phyloP scores from a whole-genome alignment of 1,284 basidiomycete genomes.

The Dichomitus squalens region DNA sequence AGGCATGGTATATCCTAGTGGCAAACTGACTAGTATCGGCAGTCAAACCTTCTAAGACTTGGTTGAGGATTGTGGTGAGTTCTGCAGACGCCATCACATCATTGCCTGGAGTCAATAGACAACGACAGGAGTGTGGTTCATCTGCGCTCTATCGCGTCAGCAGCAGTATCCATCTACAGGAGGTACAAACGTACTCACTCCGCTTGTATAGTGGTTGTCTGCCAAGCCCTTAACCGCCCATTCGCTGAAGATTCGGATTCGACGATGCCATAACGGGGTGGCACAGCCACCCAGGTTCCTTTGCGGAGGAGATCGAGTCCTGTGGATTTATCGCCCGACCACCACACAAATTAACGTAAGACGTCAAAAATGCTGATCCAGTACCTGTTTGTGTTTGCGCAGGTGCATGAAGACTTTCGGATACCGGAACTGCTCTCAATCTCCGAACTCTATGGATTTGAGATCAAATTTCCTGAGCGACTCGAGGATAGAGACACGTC shows the following conservation, averaged over 20 bases:
- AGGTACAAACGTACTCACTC: not conserved
- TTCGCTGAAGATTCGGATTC: not conserved
- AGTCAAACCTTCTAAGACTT: slow-evolving; percentile 2
- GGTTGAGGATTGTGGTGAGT: not conserved
- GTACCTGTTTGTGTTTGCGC: slow-evolving; percentile 80
- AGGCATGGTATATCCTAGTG: no score
- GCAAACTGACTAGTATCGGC: slow-evolving; percentile 6
- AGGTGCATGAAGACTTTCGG: slow-evolving; percentile 79
- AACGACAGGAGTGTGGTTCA: not conserved
- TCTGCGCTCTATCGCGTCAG: no score
- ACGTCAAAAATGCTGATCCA: slow-evolving; percentile 26
- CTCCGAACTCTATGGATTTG: slow-evolving; percentile 66
- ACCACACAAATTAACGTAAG: not conserved
- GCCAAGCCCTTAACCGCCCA: not conserved
- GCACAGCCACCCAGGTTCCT: not conserved
- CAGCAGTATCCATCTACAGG: no score
- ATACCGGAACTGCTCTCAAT: slow-evolving; percentile 79
- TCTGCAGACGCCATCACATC: not conserved
- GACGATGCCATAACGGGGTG: not conserved
- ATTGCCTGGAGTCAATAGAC: not conserved
- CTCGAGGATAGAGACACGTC: slow-evolving; percentile 50
- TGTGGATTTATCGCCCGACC: not conserved
- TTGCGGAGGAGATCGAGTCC: not conserved
- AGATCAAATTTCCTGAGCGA: slow-evolving; percentile 45
- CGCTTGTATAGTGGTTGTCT: not conserved